Conservation (phyloP, 2,329 filamentous ascomycete species). For the Calonectria hongkongensis region DNA sequence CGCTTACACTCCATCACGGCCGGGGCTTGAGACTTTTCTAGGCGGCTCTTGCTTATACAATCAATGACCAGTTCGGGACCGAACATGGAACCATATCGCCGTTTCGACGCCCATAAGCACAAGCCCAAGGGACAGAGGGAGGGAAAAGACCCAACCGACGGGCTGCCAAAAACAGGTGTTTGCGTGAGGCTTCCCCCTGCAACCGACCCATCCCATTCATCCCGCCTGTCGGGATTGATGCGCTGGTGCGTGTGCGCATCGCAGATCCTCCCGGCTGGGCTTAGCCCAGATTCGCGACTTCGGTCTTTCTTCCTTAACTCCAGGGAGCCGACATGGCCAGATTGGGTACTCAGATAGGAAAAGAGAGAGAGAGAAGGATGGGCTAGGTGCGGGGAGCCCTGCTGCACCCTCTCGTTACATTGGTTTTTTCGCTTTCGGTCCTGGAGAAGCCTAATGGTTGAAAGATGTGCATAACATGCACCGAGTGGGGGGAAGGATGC, state of each 20-base stretch:
- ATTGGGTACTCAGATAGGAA: constrained; percentile 5
- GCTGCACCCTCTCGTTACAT: neutral
- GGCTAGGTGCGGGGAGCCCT: neutral
- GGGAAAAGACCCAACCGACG: neutral
- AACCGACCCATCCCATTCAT: neutral
- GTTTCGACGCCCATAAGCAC: constrained; percentile 15
- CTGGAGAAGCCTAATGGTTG: constrained; percentile 17
- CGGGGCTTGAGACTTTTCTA: neutral
- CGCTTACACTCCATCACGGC: constrained; percentile 19
- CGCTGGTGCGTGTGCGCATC: constrained; percentile 29
- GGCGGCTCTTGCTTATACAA: constrained; percentile 12
- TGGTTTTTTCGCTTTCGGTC: constrained; percentile 22
- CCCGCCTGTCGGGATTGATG: neutral
- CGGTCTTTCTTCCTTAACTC: constrained; percentile 51
- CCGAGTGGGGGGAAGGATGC: neutral
- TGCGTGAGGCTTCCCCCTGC: neutral
- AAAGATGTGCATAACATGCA: neutral
- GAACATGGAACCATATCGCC: neutral
- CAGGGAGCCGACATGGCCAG: constrained; percentile 40
- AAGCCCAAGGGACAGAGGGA: no score
- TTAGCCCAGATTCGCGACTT: constrained; percentile 49
- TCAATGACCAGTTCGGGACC: neutral
- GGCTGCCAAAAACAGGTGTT: constrained; percentile 12
- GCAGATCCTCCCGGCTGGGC: constrained; percentile 31
- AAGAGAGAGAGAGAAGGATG: neutral